A percentile compares a stretch with the other conserved stretches of the same genome.
phyloP scores from a whole-genome alignment of 208 protist species.

The Crithidia bombi region DNA sequence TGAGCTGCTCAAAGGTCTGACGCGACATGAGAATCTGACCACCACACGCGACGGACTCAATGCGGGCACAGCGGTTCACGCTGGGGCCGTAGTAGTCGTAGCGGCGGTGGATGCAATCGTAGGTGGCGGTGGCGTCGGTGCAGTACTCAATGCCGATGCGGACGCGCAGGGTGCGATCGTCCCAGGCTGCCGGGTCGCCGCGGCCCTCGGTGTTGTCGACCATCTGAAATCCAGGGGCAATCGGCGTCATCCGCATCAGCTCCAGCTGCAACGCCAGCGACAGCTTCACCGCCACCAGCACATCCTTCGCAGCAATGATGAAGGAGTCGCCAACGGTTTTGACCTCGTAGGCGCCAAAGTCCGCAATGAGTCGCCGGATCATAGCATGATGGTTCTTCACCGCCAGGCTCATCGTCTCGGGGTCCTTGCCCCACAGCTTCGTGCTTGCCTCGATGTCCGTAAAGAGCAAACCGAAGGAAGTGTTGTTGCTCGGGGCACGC shows the following conservation, averaged over 20 bases:
- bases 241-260: constrained; percentile 67
- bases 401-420: constrained; percentile 59
- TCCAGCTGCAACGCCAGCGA: constrained; percentile 76
- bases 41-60: constrained; percentile 69
- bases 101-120: constrained; percentile 64
- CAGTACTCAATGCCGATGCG: constrained; percentile 81
- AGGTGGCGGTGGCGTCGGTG: constrained; percentile 60
- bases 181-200: constrained; percentile 46
- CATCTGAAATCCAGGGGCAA: constrained; percentile 71
- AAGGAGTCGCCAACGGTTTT: constrained; percentile 88
- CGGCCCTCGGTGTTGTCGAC: constrained; percentile 53
- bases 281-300: constrained; percentile 69
- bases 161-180: constrained; percentile 55
- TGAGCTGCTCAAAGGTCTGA: constrained; percentile 62
- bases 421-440: constrained; percentile 73
- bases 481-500: constrained; percentile 44
- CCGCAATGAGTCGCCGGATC: constrained; percentile 65
- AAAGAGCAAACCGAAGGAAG: constrained; percentile 68
- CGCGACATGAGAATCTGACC: constrained; percentile 86
- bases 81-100: constrained; percentile 92
- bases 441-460: constrained; percentile 87
- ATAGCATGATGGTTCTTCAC: constrained; percentile 74
- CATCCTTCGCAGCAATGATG: constrained; percentile 77
- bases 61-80: constrained; percentile 86
- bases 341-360: constrained; percentile 81